Evolutionary conservation across 495 filamentous ascomycete genomes (phyloP).

Genomic region (Lasiosphaeriaceae sp.): DNA sequence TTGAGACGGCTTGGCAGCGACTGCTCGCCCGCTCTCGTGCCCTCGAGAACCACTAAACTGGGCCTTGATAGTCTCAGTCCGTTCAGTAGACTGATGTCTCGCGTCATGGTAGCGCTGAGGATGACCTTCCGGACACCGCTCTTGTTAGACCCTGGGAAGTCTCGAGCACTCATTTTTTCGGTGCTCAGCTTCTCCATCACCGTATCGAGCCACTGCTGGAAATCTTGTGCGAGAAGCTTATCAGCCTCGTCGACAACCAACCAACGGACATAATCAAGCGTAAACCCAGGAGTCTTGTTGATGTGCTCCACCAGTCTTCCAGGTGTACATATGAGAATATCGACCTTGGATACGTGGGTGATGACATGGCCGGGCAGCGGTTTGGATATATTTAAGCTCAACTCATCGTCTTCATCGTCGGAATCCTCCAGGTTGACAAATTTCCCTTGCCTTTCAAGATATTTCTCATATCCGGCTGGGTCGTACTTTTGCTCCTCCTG

Average conservation of each 20-base stretch:
- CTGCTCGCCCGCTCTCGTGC: constrained; percentile 39
- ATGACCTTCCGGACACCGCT: constrained; percentile 65
- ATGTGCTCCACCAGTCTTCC: constrained; percentile 91
- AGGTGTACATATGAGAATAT: constrained; percentile 89
- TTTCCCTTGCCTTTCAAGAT: constrained; percentile 15
- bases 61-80: constrained; percentile 70
- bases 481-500: constrained; percentile 50
- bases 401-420: constrained; percentile 13
- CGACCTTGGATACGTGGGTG: constrained; percentile 63
- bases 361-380: constrained; percentile 59
- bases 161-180: constrained; percentile 31
- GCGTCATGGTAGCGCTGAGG: constrained; percentile 90
- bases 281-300: constrained; percentile 75
- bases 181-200: constrained; percentile 61
- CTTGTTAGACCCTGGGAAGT: constrained; percentile 47
- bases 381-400: constrained; percentile 12
- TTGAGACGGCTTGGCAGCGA: constrained; percentile 64
- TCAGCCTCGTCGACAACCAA: constrained; percentile 93
- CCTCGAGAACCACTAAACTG: constrained; percentile 69
- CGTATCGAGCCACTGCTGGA: constrained; percentile 82
- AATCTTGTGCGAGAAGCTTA: constrained; percentile 83
- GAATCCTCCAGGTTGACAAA: constrained; percentile 20
- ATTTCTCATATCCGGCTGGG: constrained; percentile 27
- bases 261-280: constrained; percentile 71
- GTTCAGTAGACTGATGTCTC: constrained; percentile 75